Conservation (phyloP, 768 basidiomycete genomes). For the Leccinum rimulosum region DNA sequence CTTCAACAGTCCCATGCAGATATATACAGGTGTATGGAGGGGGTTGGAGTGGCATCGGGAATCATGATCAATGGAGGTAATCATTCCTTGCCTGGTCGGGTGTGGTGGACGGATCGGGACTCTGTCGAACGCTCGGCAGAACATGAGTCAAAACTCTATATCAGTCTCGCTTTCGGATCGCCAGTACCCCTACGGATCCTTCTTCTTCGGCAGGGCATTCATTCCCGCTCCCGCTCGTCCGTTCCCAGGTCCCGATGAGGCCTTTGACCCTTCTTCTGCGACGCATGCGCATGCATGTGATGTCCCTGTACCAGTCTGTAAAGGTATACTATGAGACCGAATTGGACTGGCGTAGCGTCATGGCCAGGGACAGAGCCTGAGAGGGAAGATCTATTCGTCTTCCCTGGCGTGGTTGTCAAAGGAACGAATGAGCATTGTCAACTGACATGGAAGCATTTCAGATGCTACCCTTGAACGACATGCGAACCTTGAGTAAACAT, state of each 20-base stretch:
- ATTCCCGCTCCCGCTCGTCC: slow-evolving; percentile 25
- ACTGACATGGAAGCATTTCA: slow-evolving; percentile 36
- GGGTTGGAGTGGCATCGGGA: no score
- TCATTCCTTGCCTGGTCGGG: no score
- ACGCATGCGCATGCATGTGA: slow-evolving; percentile 27
- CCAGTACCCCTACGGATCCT: no score
- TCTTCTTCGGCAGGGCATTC: slow-evolving; percentile 26
- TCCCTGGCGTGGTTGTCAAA: slow-evolving; percentile 9
- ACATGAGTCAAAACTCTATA: background rate
- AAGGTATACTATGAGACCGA: no score
- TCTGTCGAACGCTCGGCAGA: background rate
- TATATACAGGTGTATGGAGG: no score
- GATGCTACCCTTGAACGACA: slow-evolving; percentile 23
- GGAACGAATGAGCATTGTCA: slow-evolving; percentile 28
- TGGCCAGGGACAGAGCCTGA: slow-evolving; percentile 11
- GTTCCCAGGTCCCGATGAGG: slow-evolving; percentile 35
- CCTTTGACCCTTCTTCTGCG: slow-evolving; percentile 31
- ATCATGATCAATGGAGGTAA: no score
- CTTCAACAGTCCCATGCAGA: no score
- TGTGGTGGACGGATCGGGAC: background rate
- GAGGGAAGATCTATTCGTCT: no score
- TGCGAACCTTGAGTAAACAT: slow-evolving; percentile 11
- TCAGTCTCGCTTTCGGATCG: slow-evolving; percentile 12
- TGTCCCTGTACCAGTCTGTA: slow-evolving; percentile 23
- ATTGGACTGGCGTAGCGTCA: slow-evolving; percentile 23